Base-by-base conservation (phyloP, 352 stramenopile species). In the Achlya hypogyna region DNA sequence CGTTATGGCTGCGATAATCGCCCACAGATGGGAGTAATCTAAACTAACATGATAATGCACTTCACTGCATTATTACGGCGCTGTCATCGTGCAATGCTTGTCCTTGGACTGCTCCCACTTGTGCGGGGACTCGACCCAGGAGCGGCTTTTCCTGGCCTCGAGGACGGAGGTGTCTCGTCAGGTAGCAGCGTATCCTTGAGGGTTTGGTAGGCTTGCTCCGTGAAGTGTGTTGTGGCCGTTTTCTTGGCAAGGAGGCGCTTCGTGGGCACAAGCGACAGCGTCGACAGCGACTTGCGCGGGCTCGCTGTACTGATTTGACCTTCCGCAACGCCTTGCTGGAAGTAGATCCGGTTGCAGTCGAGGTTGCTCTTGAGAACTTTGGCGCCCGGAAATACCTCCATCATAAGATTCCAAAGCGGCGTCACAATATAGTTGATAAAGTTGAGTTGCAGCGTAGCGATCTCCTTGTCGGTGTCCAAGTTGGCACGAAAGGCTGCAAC, bases 381-480 rank as follows among this genome's bases (percentile, higher is more conserved):
- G 18, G 74, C 78, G 14, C 77, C 78, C 0, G 81, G 81, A 45
- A 92, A 34, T 60, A 92, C 83, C 42, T 70, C 53, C 10, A 73
- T 72, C 52, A 92, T 83, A 1, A 80, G 58, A 35, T 76, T 82
- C 83, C 83, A 92, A 25, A 92, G 66, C 49, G 83, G 83, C 18
- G 79, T 73, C 34, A 92, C 83, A 49, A 92, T 76, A 71, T 92
- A 92, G 71, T 92, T 82, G 70, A 92, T 88, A 56, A 92, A 92
- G 72, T 92, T 92, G 63, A 92, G 82, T 60, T 92, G 81, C 35
- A 92, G 65, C 4, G 80, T 79, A 42, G 70, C 85, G 27, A 80
- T 79, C 28, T 75, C 79, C 2, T 68, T 73, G 59, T 89, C 79
- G 32, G 89, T 78, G n/a, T 92, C 75, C 62, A 91, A 62, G 35